Base-by-base conservation (phyloP, 2,329 filamentous ascomycete genomes). In the Paraphaeosphaeria sporulosa region DNA sequence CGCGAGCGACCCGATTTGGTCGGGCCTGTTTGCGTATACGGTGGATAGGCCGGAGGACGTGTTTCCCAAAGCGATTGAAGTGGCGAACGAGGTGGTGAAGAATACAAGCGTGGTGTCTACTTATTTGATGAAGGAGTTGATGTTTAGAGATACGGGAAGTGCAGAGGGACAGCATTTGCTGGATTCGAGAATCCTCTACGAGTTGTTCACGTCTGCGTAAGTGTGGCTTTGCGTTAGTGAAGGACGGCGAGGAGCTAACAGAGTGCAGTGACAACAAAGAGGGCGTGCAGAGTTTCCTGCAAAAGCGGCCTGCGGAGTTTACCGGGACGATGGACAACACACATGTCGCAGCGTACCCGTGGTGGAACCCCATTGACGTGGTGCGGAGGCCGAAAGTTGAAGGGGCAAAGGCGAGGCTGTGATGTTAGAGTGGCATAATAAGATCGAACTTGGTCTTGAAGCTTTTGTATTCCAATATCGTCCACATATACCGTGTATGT, bases 151-250 rank as follows among this genome's bases (percentile, higher is more conserved):
- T 38, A 80, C 83, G 0, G 81, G 78, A 19, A 86, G 83, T 23
- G 85, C 90, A 0, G 91, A 94, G 78, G 89, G 83, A 52, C 86
- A 90, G 57, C 90, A 92, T 79, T 75, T 92, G 64, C 78, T 93
- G 32, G 90, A 94, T 77, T 87, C 85, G 64, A 83, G 81, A 62
- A 75, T 91, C n/a, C 81, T 90, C 58, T 85, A 84, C 69, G 86
- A 89, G 64, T 60, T 90, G 59, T 88, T 88, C 74, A 79, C 78
- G 10, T 85, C 77, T 61, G 62, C 64, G 78, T 79, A 68, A 76
- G 79, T 71, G 27, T 19, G 19, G 6, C 17, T 10, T 17, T 12
- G n/a, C 12, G 4, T n/a, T 15, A 25, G 5, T 3, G n/a, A 12
- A 7, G 8, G 4, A 10, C 5, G 17, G 25, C 34, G 17, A 44